Evolutionary conservation across 2,329 filamentous ascomycete species (phyloP).

Genomic region (Colletotrichum liaoningense): DNA sequence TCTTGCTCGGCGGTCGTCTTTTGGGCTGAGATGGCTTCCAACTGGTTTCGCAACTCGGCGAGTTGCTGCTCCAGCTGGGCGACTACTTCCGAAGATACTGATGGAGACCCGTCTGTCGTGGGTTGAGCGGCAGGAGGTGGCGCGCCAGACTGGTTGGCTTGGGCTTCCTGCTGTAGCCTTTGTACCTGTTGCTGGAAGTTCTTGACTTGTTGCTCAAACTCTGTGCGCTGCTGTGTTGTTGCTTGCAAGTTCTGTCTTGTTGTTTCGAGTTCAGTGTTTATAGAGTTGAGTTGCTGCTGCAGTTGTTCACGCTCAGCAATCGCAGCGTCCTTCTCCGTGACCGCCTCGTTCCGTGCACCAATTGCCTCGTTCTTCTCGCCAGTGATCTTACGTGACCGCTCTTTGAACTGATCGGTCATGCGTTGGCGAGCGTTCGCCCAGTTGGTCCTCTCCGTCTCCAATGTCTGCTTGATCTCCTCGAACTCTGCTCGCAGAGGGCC

Average conservation of each 20-base stretch:
- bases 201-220: slow-evolving; percentile 56
- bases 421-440: slow-evolving; percentile 66
- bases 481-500: slow-evolving; percentile 65
- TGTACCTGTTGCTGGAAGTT: slow-evolving; percentile 56
- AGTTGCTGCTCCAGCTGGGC: slow-evolving; percentile 62
- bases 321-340: slow-evolving; percentile 60
- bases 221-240: slow-evolving; percentile 45
- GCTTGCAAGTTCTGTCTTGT: slow-evolving; percentile 51
- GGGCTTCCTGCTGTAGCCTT: slow-evolving; percentile 49
- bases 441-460: slow-evolving; percentile 65
- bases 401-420: slow-evolving; percentile 73
- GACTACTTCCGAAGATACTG: slow-evolving; percentile 58
- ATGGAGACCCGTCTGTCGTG: slow-evolving; percentile 52
- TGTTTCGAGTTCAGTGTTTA: slow-evolving; percentile 66
- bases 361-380: slow-evolving; percentile 64
- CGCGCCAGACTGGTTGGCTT: slow-evolving; percentile 50
- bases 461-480: slow-evolving; percentile 59
- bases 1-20: slow-evolving; percentile 77
- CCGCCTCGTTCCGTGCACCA: slow-evolving; percentile 63
- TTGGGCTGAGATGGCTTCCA: slow-evolving; percentile 74
- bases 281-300: slow-evolving; percentile 60
- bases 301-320: slow-evolving; percentile 67
- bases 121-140: slow-evolving; percentile 38
- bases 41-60: slow-evolving; percentile 64
- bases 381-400: slow-evolving; percentile 65